Evolutionary conservation across 805 yeast genomes (phyloP).

Genomic region (Teunomyces gatunensis): DNA sequence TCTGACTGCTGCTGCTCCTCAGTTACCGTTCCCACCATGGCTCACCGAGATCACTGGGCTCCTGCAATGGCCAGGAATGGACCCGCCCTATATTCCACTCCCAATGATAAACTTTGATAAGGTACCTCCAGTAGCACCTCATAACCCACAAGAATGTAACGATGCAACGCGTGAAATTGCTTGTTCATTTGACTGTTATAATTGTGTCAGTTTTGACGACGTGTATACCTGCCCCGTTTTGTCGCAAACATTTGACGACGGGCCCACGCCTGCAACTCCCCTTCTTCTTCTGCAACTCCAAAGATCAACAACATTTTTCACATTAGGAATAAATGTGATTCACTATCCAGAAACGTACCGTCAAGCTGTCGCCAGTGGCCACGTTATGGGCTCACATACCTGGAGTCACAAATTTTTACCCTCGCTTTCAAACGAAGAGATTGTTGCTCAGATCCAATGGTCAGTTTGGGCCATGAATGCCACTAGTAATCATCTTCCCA

Average conservation of each 20-base stretch:
- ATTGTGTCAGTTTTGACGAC: constrained; percentile 76
- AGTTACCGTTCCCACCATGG: constrained; percentile 76
- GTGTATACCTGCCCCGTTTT: constrained; percentile 68
- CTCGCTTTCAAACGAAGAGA: constrained; percentile 68
- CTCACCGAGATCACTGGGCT: constrained; percentile 70
- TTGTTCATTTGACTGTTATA: constrained; percentile 85
- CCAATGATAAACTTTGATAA: constrained; percentile 59
- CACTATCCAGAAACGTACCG: constrained; percentile 71
- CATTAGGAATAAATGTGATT: constrained; percentile 78
- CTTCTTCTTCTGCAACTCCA: constrained; percentile 54
- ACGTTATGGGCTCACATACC: constrained; percentile 82
- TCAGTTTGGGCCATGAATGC: constrained; percentile 98
- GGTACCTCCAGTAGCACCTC: constrained; percentile 48
- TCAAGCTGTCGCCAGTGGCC: constrained; percentile 58
- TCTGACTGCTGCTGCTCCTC: constrained; percentile 3
- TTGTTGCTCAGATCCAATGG: constrained; percentile 92
- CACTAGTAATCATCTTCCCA: constrained; percentile 80
- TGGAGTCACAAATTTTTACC: constrained; percentile 92
- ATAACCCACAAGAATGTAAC: constrained; percentile 58
- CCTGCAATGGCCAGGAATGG: constrained; percentile 76
- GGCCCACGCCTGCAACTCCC: constrained; percentile 76
- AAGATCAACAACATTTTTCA: constrained; percentile 72
- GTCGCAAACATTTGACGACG: constrained; percentile 93
- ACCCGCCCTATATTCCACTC: constrained; percentile 85
- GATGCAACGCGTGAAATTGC: constrained; percentile 28